Evolutionary conservation across 129 eudicot genomes (phyloP).

Genomic region (Daucus carota): DH1_v3.0 NC_030385.2:3962501-3963000

Average conservation of each 20-base stretch:
- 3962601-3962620: constrained; percentile 68
- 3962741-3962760: constrained; percentile 1
- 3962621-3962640: constrained; percentile 75
- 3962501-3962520: background rate
- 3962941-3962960: constrained; percentile 84
- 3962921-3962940: constrained; percentile 66
- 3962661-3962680: constrained; percentile 63
- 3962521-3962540: background rate
- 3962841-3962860: background rate
- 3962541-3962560: constrained; percentile 1
- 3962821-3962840: constrained; percentile 26
- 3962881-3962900: background rate
- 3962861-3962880: background rate
- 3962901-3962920: background rate
- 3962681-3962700: background rate
- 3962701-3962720: background rate
- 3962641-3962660: constrained; percentile 82
- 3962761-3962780: constrained; percentile 78
- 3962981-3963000: constrained; percentile 87
- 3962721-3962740: background rate
- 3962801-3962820: constrained; percentile 97
- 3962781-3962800: constrained; percentile 91
- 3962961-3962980: constrained; percentile 69
- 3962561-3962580: constrained; percentile 72
- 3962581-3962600: constrained; percentile 79